Percentiles rank a stretch among this genome's conserved stretches.
phyloP scores from a whole-genome alignment of 495 filamentous ascomycete genomes.

The Beverwykella pulmonaria region DNA sequence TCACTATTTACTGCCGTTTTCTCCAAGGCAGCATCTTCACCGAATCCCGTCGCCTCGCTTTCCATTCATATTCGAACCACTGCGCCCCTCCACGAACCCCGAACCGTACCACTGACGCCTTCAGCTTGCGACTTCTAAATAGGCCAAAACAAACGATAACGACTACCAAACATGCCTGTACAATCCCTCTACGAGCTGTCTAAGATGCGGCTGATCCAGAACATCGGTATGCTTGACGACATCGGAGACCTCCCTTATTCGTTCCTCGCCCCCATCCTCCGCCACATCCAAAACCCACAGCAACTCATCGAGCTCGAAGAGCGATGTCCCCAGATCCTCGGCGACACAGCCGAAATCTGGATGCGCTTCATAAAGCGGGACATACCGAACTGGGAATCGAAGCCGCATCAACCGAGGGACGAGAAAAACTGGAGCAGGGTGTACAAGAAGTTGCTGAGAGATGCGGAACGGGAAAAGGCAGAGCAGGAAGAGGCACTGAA shows the following conservation, averaged over 20 bases:
- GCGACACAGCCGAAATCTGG: slow-evolving; percentile 67
- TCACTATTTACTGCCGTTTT: neutral
- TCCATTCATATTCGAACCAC: neutral
- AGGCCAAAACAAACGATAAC: neutral
- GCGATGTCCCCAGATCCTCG: slow-evolving; percentile 65
- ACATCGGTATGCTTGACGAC: slow-evolving; percentile 53
- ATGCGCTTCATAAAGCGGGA: slow-evolving; percentile 67
- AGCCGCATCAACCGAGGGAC: slow-evolving; percentile 59
- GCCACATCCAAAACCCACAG: slow-evolving; percentile 64
- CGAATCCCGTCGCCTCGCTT: too few species aligned
- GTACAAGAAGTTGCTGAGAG: slow-evolving; percentile 50
- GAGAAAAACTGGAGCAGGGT: slow-evolving; percentile 65
- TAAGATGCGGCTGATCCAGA: slow-evolving; percentile 27
- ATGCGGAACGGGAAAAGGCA: slow-evolving; percentile 34
- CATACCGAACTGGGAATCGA: slow-evolving; percentile 62
- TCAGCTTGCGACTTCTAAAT: neutral
- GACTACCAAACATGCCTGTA: slow-evolving; percentile 34
- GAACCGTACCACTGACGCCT: neutral
- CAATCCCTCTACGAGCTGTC: slow-evolving; percentile 37
- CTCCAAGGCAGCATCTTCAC: neutral
- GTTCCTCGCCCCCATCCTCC: slow-evolving; percentile 61
- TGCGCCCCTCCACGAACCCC: neutral
- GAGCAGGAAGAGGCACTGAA: slow-evolving; percentile 31
- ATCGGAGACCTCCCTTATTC: slow-evolving; percentile 67
- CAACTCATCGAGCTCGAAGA: slow-evolving; percentile 67